Evolutionary conservation across 139 green algal species (phyloP).

Genomic region (Chlorella ohadii): DNA sequence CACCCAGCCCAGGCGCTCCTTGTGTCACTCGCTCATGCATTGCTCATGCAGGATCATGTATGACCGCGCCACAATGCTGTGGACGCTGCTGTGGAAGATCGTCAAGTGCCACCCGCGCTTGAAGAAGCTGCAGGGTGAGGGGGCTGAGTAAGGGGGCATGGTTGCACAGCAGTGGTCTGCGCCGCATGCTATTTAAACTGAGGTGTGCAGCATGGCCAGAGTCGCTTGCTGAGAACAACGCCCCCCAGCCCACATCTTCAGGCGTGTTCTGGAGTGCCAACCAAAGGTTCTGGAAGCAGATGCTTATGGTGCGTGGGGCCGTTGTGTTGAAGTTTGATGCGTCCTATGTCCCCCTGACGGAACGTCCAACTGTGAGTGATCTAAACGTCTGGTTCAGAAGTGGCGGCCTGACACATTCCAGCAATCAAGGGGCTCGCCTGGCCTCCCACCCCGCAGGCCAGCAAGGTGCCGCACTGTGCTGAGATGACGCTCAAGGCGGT

Average conservation of each 20-base stretch:
- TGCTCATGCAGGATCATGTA: conserved; percentile 70
- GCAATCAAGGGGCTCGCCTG: too few species aligned
- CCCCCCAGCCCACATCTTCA: background rate
- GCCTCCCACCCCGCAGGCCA: conserved; percentile 32
- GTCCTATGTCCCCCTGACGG: too few species aligned
- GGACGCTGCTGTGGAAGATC: conserved; percentile 48
- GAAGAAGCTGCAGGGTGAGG: conserved; percentile 13
- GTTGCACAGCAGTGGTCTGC: background rate
- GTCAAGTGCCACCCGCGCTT: conserved; percentile 18
- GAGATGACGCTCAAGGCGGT: conserved; percentile 72
- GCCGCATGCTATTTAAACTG: too few species aligned
- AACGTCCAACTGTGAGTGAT: too few species aligned
- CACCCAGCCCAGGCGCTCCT: too few species aligned
- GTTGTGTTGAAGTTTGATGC: too few species aligned
- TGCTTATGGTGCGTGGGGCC: conserved; percentile 19
- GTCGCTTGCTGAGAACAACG: too few species aligned
- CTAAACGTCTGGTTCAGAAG: too few species aligned
- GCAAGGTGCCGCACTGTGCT: conserved; percentile 76
- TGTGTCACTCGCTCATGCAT: too few species aligned
- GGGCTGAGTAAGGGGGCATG: background rate
- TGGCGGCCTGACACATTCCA: too few species aligned
- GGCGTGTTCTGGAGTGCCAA: conserved; percentile 65
- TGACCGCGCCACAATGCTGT: conserved; percentile 68
- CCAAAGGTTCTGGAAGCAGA: conserved; percentile 76
- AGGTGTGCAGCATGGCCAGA: too few species aligned